Evolutionary conservation across 805 yeast species (phyloP).

Genomic region (Starmerella bombi): DNA sequence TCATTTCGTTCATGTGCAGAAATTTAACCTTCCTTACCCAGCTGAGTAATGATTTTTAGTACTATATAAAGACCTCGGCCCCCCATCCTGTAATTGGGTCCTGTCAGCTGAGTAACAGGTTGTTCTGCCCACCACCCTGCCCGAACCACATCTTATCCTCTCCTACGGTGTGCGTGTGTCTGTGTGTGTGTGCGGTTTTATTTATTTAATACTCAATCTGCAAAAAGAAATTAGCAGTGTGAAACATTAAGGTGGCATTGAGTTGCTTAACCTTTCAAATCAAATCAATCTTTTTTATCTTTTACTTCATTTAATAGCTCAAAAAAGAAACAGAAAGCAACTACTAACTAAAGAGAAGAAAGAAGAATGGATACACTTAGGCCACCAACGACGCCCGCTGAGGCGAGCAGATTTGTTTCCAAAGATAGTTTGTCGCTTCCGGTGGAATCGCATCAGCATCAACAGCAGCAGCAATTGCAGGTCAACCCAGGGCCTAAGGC

Average conservation of each 20-base stretch:
- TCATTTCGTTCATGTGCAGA: no score
- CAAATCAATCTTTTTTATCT: neutral
- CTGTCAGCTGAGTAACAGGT: neutral
- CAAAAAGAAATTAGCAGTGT: no score
- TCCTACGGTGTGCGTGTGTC: no score
- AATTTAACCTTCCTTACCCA: slow-evolving; percentile 9
- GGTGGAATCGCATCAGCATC: slow-evolving; percentile 2
- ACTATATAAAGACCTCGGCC: slow-evolving; percentile 15
- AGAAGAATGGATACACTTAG: slow-evolving; percentile 59
- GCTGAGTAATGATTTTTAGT: slow-evolving; percentile 7
- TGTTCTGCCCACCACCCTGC: neutral
- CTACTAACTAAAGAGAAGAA: neutral
- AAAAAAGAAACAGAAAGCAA: no score
- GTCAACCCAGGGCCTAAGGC: slow-evolving; percentile 4
- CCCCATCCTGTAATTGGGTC: neutral
- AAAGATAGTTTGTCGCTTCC: slow-evolving; percentile 53
- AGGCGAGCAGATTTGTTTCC: slow-evolving; percentile 60
- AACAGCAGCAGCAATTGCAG: slow-evolving; percentile 6
- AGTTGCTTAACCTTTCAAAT: slow-evolving; percentile 15
- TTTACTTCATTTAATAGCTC: no score
- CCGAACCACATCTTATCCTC: neutral
- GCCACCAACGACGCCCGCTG: slow-evolving; percentile 64
- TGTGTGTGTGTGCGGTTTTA: no score
- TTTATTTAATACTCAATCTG: neutral
- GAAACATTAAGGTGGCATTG: slow-evolving; percentile 22